Evolutionary conservation across 495 filamentous ascomycete species (phyloP), one percentile per base, ranked within the genome.

Genomic region (Tetracladium marchalianum): DNA sequence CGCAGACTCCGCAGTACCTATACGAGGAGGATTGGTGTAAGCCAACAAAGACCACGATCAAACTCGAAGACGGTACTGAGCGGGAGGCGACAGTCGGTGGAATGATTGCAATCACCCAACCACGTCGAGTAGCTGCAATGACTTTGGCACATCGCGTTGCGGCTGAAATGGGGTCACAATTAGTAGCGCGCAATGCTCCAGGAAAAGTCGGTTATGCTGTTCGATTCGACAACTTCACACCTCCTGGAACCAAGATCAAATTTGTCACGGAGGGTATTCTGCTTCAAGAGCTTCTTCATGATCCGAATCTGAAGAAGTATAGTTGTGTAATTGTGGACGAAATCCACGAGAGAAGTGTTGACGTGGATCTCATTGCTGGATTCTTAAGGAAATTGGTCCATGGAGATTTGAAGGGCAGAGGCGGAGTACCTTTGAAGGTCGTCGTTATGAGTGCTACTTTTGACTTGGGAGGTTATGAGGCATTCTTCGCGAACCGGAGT

Each of bases 181-280:
- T 97, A 2, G 55, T 58, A 6, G 4, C 12, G 3, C 71, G 68
- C 0, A 77, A 67, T n/a, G 72, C 75, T 3, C 75, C 76, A 22
- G 88, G 85, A 10, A 70, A 76, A 51, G 93, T 99, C 12, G 93
- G 93, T 15, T 99, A 96, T 56, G 84, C 84, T 9, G 90, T 99
- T 18, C 80, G 93, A 35, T 97, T 97, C 60, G 92, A 99, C 56
- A 85, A 84, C 16, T 77, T 77, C 1, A 73, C 80, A 10, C 85
- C 87, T 8, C 73, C 69, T 38, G 73, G 69, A 6, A 86, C 87
- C 1, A 75, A 71, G 48, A 82, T 99, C 61, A 97, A 97, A 60
- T 99, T 85, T 56, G 67, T 99, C 51, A 99, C 93, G 0, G 93
- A 99, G 62, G 93, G 93, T 44, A 97, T 95, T 85, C 69, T 99